Evolutionary conservation across 2,329 filamentous ascomycete species (phyloP), one percentile per base, ranked within the genome.

Genomic region (Xylariaceae sp.): DNA sequence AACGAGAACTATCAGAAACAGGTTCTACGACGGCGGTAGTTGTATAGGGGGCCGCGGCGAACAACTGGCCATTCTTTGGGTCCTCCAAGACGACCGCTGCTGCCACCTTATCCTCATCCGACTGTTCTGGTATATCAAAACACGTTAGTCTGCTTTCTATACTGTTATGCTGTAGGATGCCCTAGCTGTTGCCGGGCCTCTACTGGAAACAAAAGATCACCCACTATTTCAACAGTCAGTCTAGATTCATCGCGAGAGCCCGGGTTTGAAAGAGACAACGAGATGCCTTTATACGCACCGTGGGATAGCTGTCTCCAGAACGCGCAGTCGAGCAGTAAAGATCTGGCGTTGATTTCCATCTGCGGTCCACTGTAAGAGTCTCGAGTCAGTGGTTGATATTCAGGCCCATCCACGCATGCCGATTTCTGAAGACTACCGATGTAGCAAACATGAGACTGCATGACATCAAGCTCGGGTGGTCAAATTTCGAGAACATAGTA

Each of bases 81-180:
- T 96, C 90, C 67, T 96, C 90, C 43, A 96, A 82, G 28, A 94
- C 76, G 57, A 94, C 80, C 65, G 91, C 89, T 31, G 86, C 82
- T 65, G 85, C 87, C 56, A 92, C 77, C 54, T 77, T 76, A 58
- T 83, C 80, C 50, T 73, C 69, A 46, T 70, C 70, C 44, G 71
- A 61, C 9, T 70, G 73, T 63, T 64, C 22, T 28, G 22, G 22
- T 28, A 28, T 28, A 28, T 28, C 22, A 28, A 28, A 7, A 28
- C 22, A 28, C 7, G 22, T 28, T 28, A 28, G 22, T 28, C 7
- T 4, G 22, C 4, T 28, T 28, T 28, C 22, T 28, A 28, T 4
- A 28, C 7, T 28, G 7, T 28, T 28, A 28, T 7, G 22, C 22
- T 28, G 22, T 28, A 28, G 22, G 7, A 28, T 7, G 7, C 22